A percentile compares a stretch with the other conserved stretches of the same genome.
Conservation (phyloP, 2,329 filamentous ascomycete species). For the Didymella lethalis region DNA sequence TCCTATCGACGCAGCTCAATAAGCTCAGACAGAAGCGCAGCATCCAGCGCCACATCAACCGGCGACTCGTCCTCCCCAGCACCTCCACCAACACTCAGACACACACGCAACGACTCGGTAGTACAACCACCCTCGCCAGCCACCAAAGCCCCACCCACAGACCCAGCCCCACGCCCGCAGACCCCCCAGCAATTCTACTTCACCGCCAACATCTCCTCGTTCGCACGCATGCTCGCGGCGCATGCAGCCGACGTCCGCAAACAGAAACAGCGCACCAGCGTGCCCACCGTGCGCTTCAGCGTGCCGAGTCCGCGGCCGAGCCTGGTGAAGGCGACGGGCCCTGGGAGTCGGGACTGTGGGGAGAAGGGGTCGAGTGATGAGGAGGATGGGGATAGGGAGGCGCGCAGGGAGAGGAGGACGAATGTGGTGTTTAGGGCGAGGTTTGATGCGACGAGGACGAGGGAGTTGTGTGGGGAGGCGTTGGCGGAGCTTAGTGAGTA, state of each 20-base stretch:
- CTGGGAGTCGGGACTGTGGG: neutral
- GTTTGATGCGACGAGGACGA: conserved; percentile 41
- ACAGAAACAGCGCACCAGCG: conserved; percentile 29
- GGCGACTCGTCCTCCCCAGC: conserved; percentile 17
- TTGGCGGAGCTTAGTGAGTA: conserved; percentile 33
- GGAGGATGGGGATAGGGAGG: conserved; percentile 21
- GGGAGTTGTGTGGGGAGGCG: conserved; percentile 39
- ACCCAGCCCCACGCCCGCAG: conserved; percentile 12
- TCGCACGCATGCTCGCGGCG: conserved; percentile 37
- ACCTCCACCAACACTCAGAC: neutral
- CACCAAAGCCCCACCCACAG: neutral
- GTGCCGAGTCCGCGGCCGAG: conserved; percentile 29
- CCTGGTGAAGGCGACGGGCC: conserved; percentile 19
- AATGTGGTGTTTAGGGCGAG: conserved; percentile 34
- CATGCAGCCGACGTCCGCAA: conserved; percentile 40
- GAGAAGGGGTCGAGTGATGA: neutral
- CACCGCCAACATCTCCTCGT: conserved; percentile 36
- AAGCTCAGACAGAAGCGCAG: conserved; percentile 22
- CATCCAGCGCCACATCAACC: conserved; percentile 37
- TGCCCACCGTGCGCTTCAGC: conserved; percentile 24
- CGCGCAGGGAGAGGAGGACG: conserved; percentile 27
- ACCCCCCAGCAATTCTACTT: conserved; percentile 32
- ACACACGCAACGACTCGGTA: neutral
- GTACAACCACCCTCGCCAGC: neutral
- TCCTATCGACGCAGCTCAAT: conserved; percentile 7